A percentile compares a stretch with the other conserved stretches of the same genome.
phyloP scores from a whole-genome alignment of 2,329 filamentous ascomycete genomes.

The Colletotrichum ledebouriae region DNA sequence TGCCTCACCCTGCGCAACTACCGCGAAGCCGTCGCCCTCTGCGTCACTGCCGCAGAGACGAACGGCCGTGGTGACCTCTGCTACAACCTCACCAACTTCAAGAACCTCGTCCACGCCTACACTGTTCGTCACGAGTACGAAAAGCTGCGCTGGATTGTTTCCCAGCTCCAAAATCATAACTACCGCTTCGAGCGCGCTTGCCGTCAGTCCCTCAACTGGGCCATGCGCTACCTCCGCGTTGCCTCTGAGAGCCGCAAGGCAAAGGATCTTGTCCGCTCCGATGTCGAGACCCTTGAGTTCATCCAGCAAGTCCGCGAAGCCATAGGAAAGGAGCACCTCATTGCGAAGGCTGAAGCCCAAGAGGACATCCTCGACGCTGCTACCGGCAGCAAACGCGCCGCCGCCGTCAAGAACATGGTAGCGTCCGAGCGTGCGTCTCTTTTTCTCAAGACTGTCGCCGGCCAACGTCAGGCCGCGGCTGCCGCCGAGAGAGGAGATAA shows the following conservation, averaged over 20 bases:
- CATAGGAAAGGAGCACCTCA: slow-evolving; percentile 22
- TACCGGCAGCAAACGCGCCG: background rate
- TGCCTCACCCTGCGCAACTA: slow-evolving; percentile 49
- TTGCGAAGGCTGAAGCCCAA: slow-evolving; percentile 12
- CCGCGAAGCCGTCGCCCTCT: slow-evolving; percentile 50
- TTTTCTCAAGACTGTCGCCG: slow-evolving; percentile 1
- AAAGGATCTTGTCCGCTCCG: slow-evolving; percentile 30
- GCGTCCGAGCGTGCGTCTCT: background rate
- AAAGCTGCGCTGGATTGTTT: slow-evolving; percentile 50
- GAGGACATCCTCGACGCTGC: slow-evolving; percentile 22
- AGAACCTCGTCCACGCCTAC: slow-evolving; percentile 53
- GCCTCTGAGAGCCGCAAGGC: slow-evolving; percentile 34
- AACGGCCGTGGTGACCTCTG: slow-evolving; percentile 54
- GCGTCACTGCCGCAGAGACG: slow-evolving; percentile 52
- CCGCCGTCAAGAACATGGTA: background rate
- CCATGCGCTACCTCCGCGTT: slow-evolving; percentile 34
- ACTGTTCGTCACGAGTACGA: slow-evolving; percentile 49
- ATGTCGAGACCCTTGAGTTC: slow-evolving; percentile 30
- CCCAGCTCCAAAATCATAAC: slow-evolving; percentile 29
- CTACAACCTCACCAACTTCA: slow-evolving; percentile 56
- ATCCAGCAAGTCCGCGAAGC: slow-evolving; percentile 21
- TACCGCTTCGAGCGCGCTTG: slow-evolving; percentile 33
- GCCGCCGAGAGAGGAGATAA: background rate
- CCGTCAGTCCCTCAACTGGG: slow-evolving; percentile 32
- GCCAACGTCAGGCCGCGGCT: background rate